These are phyloP conservation scores for Clavispora vitiphila DNA, from an alignment of 805 yeast genomes.

Conservation along the genomic window DNA sequence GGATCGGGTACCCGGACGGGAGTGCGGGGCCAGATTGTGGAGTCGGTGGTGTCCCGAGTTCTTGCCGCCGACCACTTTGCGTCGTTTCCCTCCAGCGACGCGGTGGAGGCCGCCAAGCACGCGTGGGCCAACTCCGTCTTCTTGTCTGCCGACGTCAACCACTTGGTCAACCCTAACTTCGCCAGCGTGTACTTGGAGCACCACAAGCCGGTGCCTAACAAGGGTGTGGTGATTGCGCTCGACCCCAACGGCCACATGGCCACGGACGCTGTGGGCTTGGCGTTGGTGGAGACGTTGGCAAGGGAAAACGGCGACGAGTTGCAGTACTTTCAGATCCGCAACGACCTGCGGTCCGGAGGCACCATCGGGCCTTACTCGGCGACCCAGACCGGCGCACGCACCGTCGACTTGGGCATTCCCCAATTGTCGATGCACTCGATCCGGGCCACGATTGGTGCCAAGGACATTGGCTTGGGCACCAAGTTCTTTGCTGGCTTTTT, in stretches of 20 bases:
- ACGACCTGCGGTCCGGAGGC: conserved; percentile 82
- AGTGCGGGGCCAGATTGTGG: conserved; percentile 71
- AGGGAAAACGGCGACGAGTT: conserved; percentile 55
- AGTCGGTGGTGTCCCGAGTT: conserved; percentile 57
- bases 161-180: conserved; percentile 77
- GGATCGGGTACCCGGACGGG: conserved; percentile 81
- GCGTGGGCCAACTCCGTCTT: conserved; percentile 72
- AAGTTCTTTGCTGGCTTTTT: conserved; percentile 70
- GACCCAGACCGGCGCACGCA: conserved; percentile 63
- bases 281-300: conserved; percentile 68
- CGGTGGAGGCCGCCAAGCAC: conserved; percentile 27
- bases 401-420: conserved; percentile 78
- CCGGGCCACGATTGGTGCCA: conserved; percentile 73
- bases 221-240: conserved; percentile 63
- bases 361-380: conserved; percentile 77
- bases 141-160: conserved; percentile 80
- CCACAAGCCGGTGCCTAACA: conserved; percentile 78
- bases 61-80: conserved; percentile 26
- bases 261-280: conserved; percentile 69
- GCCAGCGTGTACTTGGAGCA: conserved; percentile 61
- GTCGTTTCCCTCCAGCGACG: conserved; percentile 14
- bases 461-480: conserved; percentile 71
- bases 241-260: conserved; percentile 85
- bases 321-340: conserved; percentile 83
- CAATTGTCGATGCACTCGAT: conserved; percentile 85